phyloP scores from a whole-genome alignment of 768 basidiomycete species.

The Tylopilus balloui region DNA sequence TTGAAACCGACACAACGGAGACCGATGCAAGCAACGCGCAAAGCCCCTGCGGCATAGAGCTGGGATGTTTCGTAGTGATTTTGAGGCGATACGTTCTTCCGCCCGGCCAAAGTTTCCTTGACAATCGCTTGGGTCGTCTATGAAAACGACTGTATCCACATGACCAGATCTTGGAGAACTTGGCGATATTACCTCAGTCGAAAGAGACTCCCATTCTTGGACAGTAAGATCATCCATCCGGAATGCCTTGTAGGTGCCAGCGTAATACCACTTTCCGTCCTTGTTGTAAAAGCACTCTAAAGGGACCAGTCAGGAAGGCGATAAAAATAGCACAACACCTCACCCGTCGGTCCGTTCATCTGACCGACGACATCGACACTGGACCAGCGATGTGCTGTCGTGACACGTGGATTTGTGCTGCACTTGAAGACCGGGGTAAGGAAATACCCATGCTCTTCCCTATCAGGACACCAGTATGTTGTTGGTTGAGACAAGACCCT shows the following conservation, averaged over 20 bases:
- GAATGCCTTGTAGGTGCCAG: slow-evolving; percentile 70
- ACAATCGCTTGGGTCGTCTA: slow-evolving; percentile 65
- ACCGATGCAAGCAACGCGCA: slow-evolving; percentile 69
- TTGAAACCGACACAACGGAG: slow-evolving; percentile 78
- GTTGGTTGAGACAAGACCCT: slow-evolving; percentile 62
- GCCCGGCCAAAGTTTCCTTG: slow-evolving; percentile 64
- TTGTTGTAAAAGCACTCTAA: slow-evolving; percentile 79
- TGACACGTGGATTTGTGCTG: slow-evolving; percentile 70
- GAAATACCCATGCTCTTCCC: slow-evolving; percentile 79
- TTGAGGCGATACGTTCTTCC: slow-evolving; percentile 76
- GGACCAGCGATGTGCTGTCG: slow-evolving; percentile 73
- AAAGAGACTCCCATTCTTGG: slow-evolving; percentile 66
- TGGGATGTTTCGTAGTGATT: slow-evolving; percentile 72
- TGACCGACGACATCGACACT: slow-evolving; percentile 56
- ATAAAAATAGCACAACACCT: background rate
- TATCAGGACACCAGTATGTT: slow-evolving; percentile 75
- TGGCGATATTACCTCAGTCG: slow-evolving; percentile 47
- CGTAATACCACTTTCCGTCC: slow-evolving; percentile 80
- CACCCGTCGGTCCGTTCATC: slow-evolving; percentile 63
- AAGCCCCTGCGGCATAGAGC: slow-evolving; percentile 67
- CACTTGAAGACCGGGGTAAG: slow-evolving; percentile 73
- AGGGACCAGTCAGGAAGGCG: background rate
- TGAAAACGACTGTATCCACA: slow-evolving; percentile 9
- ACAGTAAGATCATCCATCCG: slow-evolving; percentile 58
- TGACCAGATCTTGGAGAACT: background rate